A percentile compares a stretch with the other conserved stretches of the same genome.
Evolutionary conservation across 2,329 filamentous ascomycete genomes (phyloP).

Genomic region (Penicillium griseofulvum): DNA sequence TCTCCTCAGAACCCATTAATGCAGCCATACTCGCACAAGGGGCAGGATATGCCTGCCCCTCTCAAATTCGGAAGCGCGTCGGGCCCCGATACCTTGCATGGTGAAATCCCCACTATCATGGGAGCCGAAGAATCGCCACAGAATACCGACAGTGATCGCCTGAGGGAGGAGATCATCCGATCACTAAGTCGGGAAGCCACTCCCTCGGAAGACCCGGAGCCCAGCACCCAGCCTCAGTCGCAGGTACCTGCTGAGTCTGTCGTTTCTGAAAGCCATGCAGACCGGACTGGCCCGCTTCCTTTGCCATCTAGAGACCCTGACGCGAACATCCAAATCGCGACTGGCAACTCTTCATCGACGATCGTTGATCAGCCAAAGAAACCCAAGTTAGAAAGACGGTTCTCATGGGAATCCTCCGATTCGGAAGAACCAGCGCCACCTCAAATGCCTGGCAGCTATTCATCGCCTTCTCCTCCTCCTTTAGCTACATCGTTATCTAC

Average conservation of each 20-base stretch:
- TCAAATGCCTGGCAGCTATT: conserved; percentile 15
- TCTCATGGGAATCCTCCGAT: conserved; percentile 44
- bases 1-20: conserved; percentile 4
- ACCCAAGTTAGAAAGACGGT: conserved; percentile 38
- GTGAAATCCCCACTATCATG: conserved; percentile 34
- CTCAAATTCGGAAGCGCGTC: conserved; percentile 32
- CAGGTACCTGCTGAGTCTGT: conserved; percentile 29
- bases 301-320: conserved; percentile 18
- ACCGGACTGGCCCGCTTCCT: conserved; percentile 11
- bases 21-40: conserved; percentile 5
- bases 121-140: conserved; percentile 37
- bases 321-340: conserved; percentile 1
- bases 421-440: conserved; percentile 14
- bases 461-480: conserved; percentile 6
- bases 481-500: conserved; percentile 16
- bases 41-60: conserved; percentile 31
- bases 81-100: conserved; percentile 14
- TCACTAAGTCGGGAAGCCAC: conserved; percentile 43
- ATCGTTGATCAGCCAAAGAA: conserved; percentile 14
- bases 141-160: conserved; percentile 44
- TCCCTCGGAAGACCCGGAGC: conserved; percentile 30
- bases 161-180: conserved; percentile 50
- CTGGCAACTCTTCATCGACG: conserved; percentile 4
- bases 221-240: conserved; percentile 17
- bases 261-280: conserved; percentile 17